These are phyloP conservation scores for Alternaria ventricosa DNA, from an alignment of 2,329 filamentous ascomycete genomes.

Conservation along the genomic window DNA sequence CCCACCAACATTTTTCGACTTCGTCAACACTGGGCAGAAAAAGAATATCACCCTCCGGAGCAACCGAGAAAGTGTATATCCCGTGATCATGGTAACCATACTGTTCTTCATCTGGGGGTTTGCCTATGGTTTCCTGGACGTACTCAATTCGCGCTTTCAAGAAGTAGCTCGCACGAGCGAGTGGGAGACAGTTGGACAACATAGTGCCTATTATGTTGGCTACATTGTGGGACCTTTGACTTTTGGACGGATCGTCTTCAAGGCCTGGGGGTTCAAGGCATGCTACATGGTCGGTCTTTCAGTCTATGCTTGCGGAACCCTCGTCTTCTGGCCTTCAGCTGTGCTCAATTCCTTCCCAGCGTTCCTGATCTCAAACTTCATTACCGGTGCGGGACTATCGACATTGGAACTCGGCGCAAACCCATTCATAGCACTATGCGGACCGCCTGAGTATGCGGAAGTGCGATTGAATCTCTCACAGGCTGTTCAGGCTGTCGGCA, in stretches of 20 bases:
- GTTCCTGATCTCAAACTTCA: constrained; percentile 68
- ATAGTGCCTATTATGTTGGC: constrained; percentile 73
- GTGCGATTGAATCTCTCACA: constrained; percentile 67
- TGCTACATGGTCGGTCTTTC: constrained; percentile 66
- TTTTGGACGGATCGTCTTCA: constrained; percentile 66
- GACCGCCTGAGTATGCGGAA: constrained; percentile 66
- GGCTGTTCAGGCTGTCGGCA: constrained; percentile 67
- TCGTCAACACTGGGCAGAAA: constrained; percentile 71
- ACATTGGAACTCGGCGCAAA: constrained; percentile 67
- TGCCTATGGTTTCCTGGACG: constrained; percentile 85
- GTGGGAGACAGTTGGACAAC: constrained; percentile 70
- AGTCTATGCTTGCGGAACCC: constrained; percentile 67
- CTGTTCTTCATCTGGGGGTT: constrained; percentile 91
- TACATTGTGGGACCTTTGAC: constrained; percentile 75
- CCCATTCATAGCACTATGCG: constrained; percentile 68
- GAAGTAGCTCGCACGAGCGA: constrained; percentile 66
- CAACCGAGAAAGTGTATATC: constrained; percentile 70
- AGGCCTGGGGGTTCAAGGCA: constrained; percentile 67
- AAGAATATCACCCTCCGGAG: constrained; percentile 74
- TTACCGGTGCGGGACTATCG: constrained; percentile 66
- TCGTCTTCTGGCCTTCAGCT: constrained; percentile 70
- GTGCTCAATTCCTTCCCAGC: constrained; percentile 67
- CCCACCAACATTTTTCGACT: constrained; percentile 70
- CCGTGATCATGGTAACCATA: constrained; percentile 76
- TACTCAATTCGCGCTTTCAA: constrained; percentile 75